Evolutionary conservation across 208 protist genomes (phyloP).

Genomic region (Acanthamoeba royreba): DNA sequence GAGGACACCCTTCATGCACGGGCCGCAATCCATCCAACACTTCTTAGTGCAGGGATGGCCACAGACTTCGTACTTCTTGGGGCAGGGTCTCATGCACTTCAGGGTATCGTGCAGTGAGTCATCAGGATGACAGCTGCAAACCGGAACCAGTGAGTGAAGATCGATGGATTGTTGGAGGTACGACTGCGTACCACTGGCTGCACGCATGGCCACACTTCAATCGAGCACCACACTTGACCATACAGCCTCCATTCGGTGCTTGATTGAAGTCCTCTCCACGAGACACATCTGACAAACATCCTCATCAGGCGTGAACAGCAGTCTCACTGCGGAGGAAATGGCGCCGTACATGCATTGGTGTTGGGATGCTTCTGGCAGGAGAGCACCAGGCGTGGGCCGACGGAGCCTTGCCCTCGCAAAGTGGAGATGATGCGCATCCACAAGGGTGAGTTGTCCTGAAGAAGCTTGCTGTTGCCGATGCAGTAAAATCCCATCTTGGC

Average conservation of each 20-base stretch:
- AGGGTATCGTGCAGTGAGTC: background rate
- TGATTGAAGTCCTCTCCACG: too few species aligned
- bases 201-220: constrained; percentile 62
- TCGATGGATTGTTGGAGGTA: background rate
- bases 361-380: constrained; percentile 56
- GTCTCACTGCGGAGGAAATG: too few species aligned
- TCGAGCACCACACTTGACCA: background rate
- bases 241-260: constrained; percentile 56
- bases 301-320: too few species aligned
- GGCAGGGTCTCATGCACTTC: constrained; percentile 37
- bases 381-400: background rate
- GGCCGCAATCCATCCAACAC: constrained; percentile 42
- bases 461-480: constrained; percentile 49
- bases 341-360: background rate
- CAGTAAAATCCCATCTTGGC: constrained; percentile 66
- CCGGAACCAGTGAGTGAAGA: background rate
- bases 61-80: background rate
- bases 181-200: background rate
- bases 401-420: background rate
- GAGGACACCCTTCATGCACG: background rate
- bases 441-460: background rate
- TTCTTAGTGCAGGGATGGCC: constrained; percentile 27
- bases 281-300: too few species aligned
- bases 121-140: constrained; percentile 40
- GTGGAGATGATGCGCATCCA: background rate